A percentile compares a stretch with the other conserved stretches of the same genome.
Conservation (phyloP, 2,329 filamentous ascomycete species). For the Cladosporium sp. region DNA sequence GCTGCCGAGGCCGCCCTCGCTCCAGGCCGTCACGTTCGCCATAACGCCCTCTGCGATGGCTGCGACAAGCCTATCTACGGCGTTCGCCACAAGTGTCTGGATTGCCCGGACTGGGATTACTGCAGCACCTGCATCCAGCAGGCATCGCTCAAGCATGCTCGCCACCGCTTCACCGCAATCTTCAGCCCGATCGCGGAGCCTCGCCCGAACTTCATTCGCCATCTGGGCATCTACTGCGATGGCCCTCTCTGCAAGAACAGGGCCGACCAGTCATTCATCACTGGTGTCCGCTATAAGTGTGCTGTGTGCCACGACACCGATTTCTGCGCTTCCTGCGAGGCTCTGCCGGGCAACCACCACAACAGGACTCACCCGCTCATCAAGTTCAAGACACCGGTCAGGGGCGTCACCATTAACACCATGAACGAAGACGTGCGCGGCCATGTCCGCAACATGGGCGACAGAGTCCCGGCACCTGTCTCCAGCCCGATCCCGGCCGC, state of each 20-base stretch:
- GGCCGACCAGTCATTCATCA: conserved; percentile 57
- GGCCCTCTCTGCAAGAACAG: conserved; percentile 70
- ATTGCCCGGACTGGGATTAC: conserved; percentile 97
- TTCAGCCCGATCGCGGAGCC: conserved; percentile 62
- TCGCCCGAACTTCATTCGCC: conserved; percentile 46
- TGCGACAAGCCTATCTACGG: conserved; percentile 85
- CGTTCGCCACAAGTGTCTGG: conserved; percentile 90
- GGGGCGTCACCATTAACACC: conserved; percentile 80
- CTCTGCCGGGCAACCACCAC: conserved; percentile 74
- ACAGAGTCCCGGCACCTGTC: conserved; percentile 37
- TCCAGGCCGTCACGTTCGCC: conserved; percentile 72
- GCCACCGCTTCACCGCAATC: conserved; percentile 82
- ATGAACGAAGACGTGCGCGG: conserved; percentile 69
- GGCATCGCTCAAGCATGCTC: conserved; percentile 64
- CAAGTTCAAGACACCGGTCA: conserved; percentile 91
- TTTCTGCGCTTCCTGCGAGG: conserved; percentile 92
- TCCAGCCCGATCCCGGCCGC: conserved; percentile 21
- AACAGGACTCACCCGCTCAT: conserved; percentile 95
- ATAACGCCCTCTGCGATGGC: conserved; percentile 89
- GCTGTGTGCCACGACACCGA: conserved; percentile 91
- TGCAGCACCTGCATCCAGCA: conserved; percentile 69
- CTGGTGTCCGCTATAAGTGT: conserved; percentile 90
- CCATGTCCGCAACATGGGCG: conserved; percentile 66
- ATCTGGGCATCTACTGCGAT: conserved; percentile 89
- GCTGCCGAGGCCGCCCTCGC: conserved; percentile 62